phyloP scores from a whole-genome alignment of 2,329 filamentous ascomycete genomes.

The Aspergillus tamarii region DNA sequence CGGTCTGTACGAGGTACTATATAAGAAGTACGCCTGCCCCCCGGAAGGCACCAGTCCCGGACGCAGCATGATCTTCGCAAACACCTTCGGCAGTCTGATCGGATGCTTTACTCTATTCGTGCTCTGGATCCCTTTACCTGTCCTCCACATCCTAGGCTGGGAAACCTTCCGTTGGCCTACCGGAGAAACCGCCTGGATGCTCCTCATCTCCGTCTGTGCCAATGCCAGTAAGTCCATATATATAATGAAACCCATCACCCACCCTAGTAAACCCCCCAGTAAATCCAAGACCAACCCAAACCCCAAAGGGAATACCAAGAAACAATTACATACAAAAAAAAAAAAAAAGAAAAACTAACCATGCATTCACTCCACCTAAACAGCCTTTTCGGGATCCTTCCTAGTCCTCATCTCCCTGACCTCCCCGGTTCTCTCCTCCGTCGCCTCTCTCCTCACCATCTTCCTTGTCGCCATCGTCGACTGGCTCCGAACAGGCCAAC shows the following conservation, averaged over 20 bases:
- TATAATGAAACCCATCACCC: neutral
- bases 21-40: conserved; percentile 91
- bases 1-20: conserved; percentile 94
- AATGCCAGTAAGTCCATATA: conserved; percentile 69
- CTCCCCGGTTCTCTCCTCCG: conserved; percentile 86
- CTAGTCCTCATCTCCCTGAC: conserved; percentile 91
- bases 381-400: conserved; percentile 86
- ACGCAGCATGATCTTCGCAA: conserved; percentile 96
- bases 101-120: conserved; percentile 83
- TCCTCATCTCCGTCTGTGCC: conserved; percentile 77
- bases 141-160: conserved; percentile 76
- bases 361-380: neutral
- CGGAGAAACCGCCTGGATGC: conserved; percentile 76
- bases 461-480: conserved; percentile 94
- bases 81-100: conserved; percentile 85
- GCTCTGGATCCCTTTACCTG: conserved; percentile 87
- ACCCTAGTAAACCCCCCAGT: neutral
- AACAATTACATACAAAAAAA: neutral
- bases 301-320: neutral
- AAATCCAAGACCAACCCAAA: neutral
- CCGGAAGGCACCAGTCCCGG: conserved; percentile 81
- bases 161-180: conserved; percentile 83
- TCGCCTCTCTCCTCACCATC: conserved; percentile 91
- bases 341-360: neutral
- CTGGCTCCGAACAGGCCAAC: conserved; percentile 79